Base-by-base conservation (phyloP, 495 filamentous ascomycete genomes). In the Penicillium lividum region DNA sequence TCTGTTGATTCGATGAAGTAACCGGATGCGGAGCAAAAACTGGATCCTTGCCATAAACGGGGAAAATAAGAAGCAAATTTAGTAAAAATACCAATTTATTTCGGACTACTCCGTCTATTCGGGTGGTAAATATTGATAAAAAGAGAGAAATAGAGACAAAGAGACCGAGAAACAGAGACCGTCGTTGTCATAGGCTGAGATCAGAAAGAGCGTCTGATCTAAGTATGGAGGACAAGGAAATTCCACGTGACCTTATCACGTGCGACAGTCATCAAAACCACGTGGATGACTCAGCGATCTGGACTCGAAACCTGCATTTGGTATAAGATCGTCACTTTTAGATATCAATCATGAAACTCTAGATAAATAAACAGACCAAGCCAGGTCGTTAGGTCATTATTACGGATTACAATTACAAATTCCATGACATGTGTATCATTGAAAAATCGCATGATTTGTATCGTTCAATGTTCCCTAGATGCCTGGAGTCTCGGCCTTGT, bases 1-100 rank as follows among this genome's bases (percentile, higher is more conserved):
- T n/a, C 18, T 22, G 43, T 53, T 65, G 59, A 65, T 62, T 65
- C 48, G 63, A 59, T 56, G 43, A 42, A 0, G 30, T 55, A 48
- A 46, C 61, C 57, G 56, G 11, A 63, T 63, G 61, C 61, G 52
- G 55, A 45, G 38, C 29, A 4, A 28, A 40, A 38, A 38, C 29
- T 25, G 49, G 36, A 29, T 16, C 38, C 51, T 16, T 18, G 22
- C 22, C 22, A 22, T 22, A 22, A 22, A 22, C 22, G 22, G 22
- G 22, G 2, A 22, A 22, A 22, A 22, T 22, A 2, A 22, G 22
- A 22, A 22, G 22, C 22, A 22, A 22, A 22, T 22, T 22, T 22
- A 22, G 22, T 1, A 22, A 22, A 22, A 22, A 22, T 22, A 22
- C 2, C 22, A 22, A 22, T 1, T 22, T 1, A 22, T 1, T 22